Conservation (phyloP, 495 filamentous ascomycete species). For the Penicillium dipodomyicola region DNA sequence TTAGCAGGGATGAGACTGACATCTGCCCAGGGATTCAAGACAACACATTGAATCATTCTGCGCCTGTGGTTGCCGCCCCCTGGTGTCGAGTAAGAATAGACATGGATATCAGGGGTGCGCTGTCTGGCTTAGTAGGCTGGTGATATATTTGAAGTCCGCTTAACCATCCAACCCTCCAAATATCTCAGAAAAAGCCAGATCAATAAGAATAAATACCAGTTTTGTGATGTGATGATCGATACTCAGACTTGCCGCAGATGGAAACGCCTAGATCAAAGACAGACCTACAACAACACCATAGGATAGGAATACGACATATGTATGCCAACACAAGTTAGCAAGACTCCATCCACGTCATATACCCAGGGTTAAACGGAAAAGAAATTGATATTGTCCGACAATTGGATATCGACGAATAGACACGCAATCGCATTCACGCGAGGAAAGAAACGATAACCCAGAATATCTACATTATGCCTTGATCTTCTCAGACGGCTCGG, state of each 20-base stretch:
- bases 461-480: conserved; percentile 35
- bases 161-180: background rate
- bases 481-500: conserved; percentile 60
- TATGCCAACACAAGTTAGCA: background rate
- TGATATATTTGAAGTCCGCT: background rate
- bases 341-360: background rate
- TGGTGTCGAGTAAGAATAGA: background rate
- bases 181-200: background rate
- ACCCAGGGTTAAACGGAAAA: conserved; percentile 14
- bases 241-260: background rate
- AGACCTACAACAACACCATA: background rate
- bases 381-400: conserved; percentile 24
- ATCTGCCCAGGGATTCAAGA: background rate
- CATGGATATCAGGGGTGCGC: background rate
- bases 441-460: conserved; percentile 21
- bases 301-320: background rate
- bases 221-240: background rate
- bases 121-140: background rate
- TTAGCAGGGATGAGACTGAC: background rate
- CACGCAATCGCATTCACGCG: conserved; percentile 25
- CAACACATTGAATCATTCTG: background rate
- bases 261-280: background rate
- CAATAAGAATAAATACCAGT: background rate
- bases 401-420: conserved; percentile 33
- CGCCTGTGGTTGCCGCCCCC: background rate